Conservation (phyloP, 1,284 basidiomycete species). For the Papiliotrema laurentii region DNA sequence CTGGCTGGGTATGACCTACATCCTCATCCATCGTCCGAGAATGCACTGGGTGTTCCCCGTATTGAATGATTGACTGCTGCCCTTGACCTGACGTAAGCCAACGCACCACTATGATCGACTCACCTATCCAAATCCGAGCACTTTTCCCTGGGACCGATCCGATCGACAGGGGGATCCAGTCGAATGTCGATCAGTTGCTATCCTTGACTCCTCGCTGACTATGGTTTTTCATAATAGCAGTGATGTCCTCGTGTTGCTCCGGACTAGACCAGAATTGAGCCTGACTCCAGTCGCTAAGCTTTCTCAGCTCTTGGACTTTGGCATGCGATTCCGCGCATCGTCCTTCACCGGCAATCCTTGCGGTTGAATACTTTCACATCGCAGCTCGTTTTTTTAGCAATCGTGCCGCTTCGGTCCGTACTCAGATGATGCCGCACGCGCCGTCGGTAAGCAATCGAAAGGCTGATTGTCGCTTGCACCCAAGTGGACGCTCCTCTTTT, state of each 20-base stretch:
- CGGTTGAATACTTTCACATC: slow-evolving; percentile 44
- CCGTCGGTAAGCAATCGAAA: no score
- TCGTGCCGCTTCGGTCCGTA: no score
- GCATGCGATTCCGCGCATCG: slow-evolving; percentile 28
- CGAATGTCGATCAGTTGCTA: slow-evolving; percentile 18
- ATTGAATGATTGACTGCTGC: slow-evolving; percentile 47
- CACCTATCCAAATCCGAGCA: slow-evolving; percentile 37
- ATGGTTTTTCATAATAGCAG: slow-evolving; percentile 48
- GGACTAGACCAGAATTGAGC: slow-evolving; percentile 45
- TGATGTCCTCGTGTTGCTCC: slow-evolving; percentile 46
- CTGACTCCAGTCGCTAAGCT: slow-evolving; percentile 35
- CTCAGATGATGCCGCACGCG: no score
- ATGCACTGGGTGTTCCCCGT: slow-evolving; percentile 43
- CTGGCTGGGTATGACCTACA: slow-evolving; percentile 29
- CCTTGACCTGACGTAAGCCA: slow-evolving; percentile 36
- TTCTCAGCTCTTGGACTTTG: slow-evolving; percentile 39
- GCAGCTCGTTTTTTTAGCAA: no score
- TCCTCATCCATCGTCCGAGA: slow-evolving; percentile 46
- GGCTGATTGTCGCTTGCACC: no score
- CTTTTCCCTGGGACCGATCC: slow-evolving; percentile 45
- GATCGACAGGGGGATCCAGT: slow-evolving; percentile 44
- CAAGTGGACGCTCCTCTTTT: no score
- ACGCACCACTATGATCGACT: slow-evolving; percentile 40
- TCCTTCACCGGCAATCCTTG: slow-evolving; percentile 44
- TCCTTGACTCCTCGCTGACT: slow-evolving; percentile 13